phyloP scores from a whole-genome alignment of 257 asterid genomes.

The Salvia miltiorrhiza region DNA sequence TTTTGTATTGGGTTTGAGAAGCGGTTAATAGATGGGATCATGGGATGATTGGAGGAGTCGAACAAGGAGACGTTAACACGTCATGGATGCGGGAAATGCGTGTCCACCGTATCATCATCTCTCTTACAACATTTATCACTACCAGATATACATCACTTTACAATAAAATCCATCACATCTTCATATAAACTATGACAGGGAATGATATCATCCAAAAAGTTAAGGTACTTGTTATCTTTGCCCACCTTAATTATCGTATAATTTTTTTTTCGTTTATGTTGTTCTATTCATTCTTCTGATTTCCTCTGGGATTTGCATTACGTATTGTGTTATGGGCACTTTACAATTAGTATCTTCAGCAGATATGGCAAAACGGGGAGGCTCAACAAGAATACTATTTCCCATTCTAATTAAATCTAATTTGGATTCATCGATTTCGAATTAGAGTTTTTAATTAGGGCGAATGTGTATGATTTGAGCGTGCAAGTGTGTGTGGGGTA shows the following conservation, averaged over 20 bases:
- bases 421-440: not conserved
- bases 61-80: slow-evolving; percentile 11
- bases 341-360: not conserved
- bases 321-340: not conserved
- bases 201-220: slow-evolving; percentile 55
- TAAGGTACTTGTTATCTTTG: slow-evolving; percentile 41
- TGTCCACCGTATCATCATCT: slow-evolving; percentile 14
- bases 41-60: too few relatives aligned
- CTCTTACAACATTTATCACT: not conserved
- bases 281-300: too few relatives aligned
- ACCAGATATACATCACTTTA: not conserved
- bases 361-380: not conserved
- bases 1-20: too few relatives aligned
- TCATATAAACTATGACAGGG: slow-evolving; percentile 35
- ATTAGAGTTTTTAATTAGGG: too few relatives aligned
- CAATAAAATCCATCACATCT: too few relatives aligned
- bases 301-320: not conserved
- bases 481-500: too few relatives aligned
- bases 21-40: too few relatives aligned
- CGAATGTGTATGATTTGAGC: too few relatives aligned
- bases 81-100: slow-evolving; percentile 5
- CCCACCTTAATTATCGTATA: not conserved
- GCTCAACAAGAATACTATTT: too few relatives aligned
- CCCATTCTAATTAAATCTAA: too few relatives aligned
- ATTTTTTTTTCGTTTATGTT: not conserved